Conservation (phyloP, 306 rosid species). For the Gillenia trifoliata region DNA sequence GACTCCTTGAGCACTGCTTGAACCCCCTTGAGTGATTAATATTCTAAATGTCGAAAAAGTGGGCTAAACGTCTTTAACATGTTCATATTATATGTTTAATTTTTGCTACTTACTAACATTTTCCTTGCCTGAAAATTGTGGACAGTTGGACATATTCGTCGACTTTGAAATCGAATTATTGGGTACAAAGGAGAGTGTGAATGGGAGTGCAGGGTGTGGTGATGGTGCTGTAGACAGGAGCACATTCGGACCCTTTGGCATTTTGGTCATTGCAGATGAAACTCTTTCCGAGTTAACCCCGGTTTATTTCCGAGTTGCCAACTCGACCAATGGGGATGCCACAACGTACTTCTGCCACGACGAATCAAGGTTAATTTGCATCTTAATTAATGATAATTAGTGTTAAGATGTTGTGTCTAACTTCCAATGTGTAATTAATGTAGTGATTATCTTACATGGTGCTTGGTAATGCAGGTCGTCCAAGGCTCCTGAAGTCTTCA, state of each 20-base stretch:
- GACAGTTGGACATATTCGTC: constrained; percentile 67
- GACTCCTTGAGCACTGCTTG: no score
- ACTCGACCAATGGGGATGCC: constrained; percentile 21
- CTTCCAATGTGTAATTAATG: not conserved
- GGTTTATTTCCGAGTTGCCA: constrained; percentile 46
- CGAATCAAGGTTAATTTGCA: constrained; percentile 45
- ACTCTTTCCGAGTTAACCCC: constrained; percentile 74
- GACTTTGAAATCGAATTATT: constrained; percentile 55
- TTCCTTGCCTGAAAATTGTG: not conserved
- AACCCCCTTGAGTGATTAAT: not conserved
- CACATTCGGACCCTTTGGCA: constrained; percentile 72
- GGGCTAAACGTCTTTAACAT: not conserved
- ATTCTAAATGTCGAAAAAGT: not conserved
- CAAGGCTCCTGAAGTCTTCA: constrained; percentile 53
- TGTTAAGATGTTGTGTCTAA: not conserved
- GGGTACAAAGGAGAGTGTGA: constrained; percentile 11
- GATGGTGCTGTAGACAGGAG: constrained; percentile 58
- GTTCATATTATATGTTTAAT: not conserved
- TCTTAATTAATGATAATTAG: not conserved
- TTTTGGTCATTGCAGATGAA: constrained; percentile 67
- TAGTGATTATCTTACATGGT: not conserved
- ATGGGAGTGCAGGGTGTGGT: constrained; percentile 44
- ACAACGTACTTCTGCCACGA: constrained; percentile 67
- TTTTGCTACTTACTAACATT: not conserved
- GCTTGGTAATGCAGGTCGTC: constrained; percentile 54